Conservation (phyloP, 352 stramenopile species). For the Pythium brassicae region DNA sequence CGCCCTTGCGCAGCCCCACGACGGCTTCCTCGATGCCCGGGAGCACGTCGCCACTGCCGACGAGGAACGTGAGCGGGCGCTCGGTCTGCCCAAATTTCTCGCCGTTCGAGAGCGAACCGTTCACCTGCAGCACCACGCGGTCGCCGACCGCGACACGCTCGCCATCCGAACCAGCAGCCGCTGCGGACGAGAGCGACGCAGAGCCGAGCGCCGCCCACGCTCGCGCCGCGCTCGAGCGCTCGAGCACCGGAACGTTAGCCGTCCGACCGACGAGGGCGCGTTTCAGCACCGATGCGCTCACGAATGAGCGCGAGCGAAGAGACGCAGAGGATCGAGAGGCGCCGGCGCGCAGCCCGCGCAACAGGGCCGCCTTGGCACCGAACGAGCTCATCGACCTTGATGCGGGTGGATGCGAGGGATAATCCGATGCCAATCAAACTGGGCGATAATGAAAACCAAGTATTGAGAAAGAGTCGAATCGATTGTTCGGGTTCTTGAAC, state of each 20-base stretch:
- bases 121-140: slow-evolving; percentile 66
- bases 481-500: too few species aligned
- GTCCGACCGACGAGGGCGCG: neutral
- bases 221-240: neutral
- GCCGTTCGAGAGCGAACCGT: slow-evolving; percentile 56
- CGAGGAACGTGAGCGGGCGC: slow-evolving; percentile 60
- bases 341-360: neutral
- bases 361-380: neutral
- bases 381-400: neutral
- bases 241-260: neutral
- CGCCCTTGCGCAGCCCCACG: slow-evolving; percentile 57
- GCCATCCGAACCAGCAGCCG: slow-evolving; percentile 4
- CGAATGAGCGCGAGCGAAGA: slow-evolving; percentile 4
- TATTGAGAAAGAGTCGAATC: neutral
- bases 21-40: slow-evolving; percentile 67
- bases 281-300: slow-evolving; percentile 6
- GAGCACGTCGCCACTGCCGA: slow-evolving; percentile 67
- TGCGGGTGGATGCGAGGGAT: neutral
- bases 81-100: slow-evolving; percentile 52
- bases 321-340: neutral
- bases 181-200: slow-evolving; percentile 21
- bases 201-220: slow-evolving; percentile 9
- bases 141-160: slow-evolving; percentile 46
- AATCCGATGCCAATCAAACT: neutral
- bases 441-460: neutral